Evolutionary conservation across 148 eudicot genomes (phyloP).

Genomic region (Camellia sinensis): DNA sequence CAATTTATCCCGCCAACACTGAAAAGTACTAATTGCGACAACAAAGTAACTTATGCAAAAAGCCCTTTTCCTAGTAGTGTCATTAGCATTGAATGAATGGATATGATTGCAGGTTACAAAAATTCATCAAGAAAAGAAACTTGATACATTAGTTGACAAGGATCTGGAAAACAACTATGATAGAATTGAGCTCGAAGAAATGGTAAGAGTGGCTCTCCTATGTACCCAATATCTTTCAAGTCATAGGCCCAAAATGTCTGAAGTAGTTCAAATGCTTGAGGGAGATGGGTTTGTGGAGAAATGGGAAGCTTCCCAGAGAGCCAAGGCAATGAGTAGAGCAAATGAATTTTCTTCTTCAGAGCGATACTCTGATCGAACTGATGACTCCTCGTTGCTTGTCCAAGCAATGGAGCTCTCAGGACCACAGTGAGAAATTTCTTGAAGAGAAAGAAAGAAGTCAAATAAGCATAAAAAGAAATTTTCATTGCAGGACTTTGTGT

Average conservation of each 20-base stretch:
- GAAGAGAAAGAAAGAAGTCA: background rate
- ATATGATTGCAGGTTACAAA: constrained; percentile 60
- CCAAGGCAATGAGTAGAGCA: constrained; percentile 58
- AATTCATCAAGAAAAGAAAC: constrained; percentile 77
- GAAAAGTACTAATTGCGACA: too few relatives aligned
- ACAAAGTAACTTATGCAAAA: too few relatives aligned
- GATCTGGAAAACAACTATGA: constrained; percentile 70
- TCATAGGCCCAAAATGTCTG: constrained; percentile 91
- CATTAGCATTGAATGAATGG: background rate
- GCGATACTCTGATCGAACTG: constrained; percentile 87
- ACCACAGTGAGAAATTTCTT: constrained; percentile 48
- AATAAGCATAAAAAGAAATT: background rate
- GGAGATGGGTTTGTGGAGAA: constrained; percentile 96
- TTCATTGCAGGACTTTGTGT: background rate
- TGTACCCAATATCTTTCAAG: constrained; percentile 86
- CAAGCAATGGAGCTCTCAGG: constrained; percentile 99
- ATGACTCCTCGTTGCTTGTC: constrained; percentile 83
- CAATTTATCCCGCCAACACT: too few relatives aligned
- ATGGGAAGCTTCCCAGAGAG: constrained; percentile 94
- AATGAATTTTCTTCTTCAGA: constrained; percentile 81
- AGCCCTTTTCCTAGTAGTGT: too few relatives aligned
- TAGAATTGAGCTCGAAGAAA: constrained; percentile 81
- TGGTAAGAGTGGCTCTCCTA: constrained; percentile 82
- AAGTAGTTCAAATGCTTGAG: constrained; percentile 91
- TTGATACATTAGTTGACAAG: constrained; percentile 74